phyloP scores from a whole-genome alignment of 306 rosid species.

The Cotoneaster glaucophyllus region DNA sequence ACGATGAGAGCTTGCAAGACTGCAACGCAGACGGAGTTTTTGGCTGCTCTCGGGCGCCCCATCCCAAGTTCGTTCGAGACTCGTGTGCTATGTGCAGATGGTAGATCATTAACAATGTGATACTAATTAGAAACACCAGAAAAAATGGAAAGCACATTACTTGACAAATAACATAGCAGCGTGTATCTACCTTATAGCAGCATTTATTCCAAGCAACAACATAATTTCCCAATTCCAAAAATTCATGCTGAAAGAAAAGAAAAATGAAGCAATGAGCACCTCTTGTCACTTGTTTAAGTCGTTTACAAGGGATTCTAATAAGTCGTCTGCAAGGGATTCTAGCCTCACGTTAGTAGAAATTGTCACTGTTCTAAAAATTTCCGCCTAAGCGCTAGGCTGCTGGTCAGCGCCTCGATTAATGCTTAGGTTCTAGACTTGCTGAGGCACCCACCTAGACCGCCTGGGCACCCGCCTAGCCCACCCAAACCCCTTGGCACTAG shows the following conservation, averaged over 20 bases:
- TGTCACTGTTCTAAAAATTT: neutral
- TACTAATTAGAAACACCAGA: neutral
- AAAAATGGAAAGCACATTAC: neutral
- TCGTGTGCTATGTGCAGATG: constrained; percentile 20
- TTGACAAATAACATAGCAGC: neutral
- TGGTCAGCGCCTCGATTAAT: too few species aligned
- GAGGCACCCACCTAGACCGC: too few species aligned
- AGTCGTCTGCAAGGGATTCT: too few species aligned
- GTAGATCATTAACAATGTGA: neutral
- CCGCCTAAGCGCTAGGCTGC: too few species aligned
- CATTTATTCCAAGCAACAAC: constrained; percentile 8
- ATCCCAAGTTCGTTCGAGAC: constrained; percentile 41
- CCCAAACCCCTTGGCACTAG: too few species aligned
- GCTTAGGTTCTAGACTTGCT: too few species aligned
- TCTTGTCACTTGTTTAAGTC: neutral
- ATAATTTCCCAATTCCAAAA: constrained; percentile 7
- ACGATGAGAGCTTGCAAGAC: constrained; percentile 23
- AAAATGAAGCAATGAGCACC: neutral
- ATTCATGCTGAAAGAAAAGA: constrained; percentile 11
- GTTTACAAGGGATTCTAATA: neutral
- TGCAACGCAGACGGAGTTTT: constrained; percentile 30
- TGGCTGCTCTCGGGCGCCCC: constrained; percentile 43
- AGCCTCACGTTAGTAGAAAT: neutral
- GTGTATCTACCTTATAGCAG: constrained; percentile 11
- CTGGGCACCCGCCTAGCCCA: too few species aligned